A percentile compares a stretch with the other conserved stretches of the same genome.
These are phyloP conservation scores for Poterioochromonas sp. DNA, from an alignment of 352 stramenopile genomes.

Conservation along the genomic window DNA sequence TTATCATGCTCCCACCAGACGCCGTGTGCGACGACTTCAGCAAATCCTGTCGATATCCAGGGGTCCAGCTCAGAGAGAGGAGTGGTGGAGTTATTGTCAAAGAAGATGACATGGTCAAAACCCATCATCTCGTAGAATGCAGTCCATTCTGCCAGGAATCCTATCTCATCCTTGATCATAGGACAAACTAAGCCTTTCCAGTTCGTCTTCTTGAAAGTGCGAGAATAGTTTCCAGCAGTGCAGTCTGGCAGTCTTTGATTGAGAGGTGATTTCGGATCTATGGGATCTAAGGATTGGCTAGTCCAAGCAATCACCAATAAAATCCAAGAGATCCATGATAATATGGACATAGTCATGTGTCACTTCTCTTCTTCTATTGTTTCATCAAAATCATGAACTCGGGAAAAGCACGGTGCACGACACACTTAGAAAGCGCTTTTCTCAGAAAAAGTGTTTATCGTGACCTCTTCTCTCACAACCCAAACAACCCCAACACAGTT, in stretches of 20 bases:
- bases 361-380: too few species aligned
- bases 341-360: too few species aligned
- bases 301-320: too few species aligned
- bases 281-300: too few species aligned
- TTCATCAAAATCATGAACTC: too few species aligned
- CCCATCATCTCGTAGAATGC: conserved; percentile 31
- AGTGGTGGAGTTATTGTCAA: conserved; percentile 24
- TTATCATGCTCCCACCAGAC: conserved; percentile 10
- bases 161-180: conserved; percentile 29
- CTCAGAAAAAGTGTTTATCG: too few species aligned
- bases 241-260: conserved; percentile 3
- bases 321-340: too few species aligned
- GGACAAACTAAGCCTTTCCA: conserved; percentile 28
- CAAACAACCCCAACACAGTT: too few species aligned
- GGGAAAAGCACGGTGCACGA: too few species aligned
- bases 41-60: conserved; percentile 22
- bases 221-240: background rate
- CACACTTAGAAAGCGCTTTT: too few species aligned
- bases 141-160: conserved; percentile 25
- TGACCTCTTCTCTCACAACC: too few species aligned
- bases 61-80: background rate
- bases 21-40: background rate
- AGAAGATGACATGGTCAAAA: conserved; percentile 31
- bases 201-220: background rate
- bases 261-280: background rate